Evolutionary conservation across 306 rosid species (phyloP).

Genomic region (Gleditsia sinensis): DNA sequence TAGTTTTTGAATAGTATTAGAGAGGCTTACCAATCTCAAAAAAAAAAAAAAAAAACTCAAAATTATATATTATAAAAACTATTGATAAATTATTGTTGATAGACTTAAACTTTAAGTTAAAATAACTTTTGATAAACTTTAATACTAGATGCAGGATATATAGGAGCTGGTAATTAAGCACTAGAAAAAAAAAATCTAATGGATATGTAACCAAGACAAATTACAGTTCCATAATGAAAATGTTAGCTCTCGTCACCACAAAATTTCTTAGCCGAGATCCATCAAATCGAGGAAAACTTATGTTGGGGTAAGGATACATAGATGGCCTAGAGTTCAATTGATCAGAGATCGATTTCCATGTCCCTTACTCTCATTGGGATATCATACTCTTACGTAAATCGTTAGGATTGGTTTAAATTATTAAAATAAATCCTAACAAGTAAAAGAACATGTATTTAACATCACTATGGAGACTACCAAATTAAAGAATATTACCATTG

Average conservation of each 20-base stretch:
- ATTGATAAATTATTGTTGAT: too few relatives aligned
- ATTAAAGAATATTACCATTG: constrained; percentile 67
- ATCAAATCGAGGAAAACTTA: not conserved
- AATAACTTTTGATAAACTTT: too few relatives aligned
- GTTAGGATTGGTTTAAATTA: constrained; percentile 21
- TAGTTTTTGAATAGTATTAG: too few relatives aligned
- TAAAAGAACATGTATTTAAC: not conserved
- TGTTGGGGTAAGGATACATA: not conserved
- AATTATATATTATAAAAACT: too few relatives aligned
- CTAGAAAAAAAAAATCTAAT: not conserved
- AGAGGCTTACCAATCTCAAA: too few relatives aligned
- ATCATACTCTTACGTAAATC: not conserved
- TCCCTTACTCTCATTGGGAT: constrained; percentile 1
- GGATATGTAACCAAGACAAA: not conserved
- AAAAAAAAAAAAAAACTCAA: too few relatives aligned
- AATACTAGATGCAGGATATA: constrained; percentile 20
- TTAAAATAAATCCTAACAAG: not conserved
- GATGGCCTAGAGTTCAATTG: not conserved
- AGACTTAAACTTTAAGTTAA: too few relatives aligned
- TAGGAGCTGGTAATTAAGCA: not conserved
- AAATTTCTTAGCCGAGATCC: constrained; percentile 1
- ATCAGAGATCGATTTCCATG: constrained; percentile 18
- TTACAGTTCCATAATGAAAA: not conserved
- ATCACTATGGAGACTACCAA: not conserved
- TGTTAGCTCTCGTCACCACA: not conserved